phyloP scores from a whole-genome alignment of 1,139 yeast species.

The Pichia sp. region DNA sequence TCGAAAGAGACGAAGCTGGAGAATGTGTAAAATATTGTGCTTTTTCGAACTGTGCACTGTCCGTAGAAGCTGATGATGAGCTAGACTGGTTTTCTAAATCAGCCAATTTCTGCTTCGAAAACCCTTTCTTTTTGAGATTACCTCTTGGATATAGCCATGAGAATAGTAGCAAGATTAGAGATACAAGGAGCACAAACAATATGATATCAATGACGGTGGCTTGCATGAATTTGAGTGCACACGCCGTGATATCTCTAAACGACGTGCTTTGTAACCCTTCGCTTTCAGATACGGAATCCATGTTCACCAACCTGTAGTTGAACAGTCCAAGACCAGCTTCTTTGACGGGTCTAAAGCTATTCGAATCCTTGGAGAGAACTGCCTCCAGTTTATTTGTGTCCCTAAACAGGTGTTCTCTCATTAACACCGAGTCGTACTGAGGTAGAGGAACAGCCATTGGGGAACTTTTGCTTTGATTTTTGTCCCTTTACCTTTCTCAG shows the following conservation, averaged over 20 bases:
- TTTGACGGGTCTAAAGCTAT: conserved; percentile 25
- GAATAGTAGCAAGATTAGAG: background rate
- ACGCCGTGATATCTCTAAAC: background rate
- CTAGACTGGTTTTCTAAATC: conserved; percentile 3
- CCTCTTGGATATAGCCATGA: background rate
- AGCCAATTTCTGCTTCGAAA: background rate
- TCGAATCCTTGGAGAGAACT: conserved; percentile 25
- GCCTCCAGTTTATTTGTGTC: conserved; percentile 22
- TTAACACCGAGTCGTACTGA: conserved; percentile 25
- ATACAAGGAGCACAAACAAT: background rate
- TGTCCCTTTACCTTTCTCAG: too few species aligned
- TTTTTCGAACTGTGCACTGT: background rate
- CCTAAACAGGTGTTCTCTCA: conserved; percentile 30
- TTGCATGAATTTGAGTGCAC: background rate
- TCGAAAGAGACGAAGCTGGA: background rate
- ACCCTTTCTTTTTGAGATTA: background rate
- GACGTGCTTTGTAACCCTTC: background rate
- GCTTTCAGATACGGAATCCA: conserved; percentile 1
- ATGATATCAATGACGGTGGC: background rate
- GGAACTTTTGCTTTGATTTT: background rate
- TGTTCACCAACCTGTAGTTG: conserved; percentile 23
- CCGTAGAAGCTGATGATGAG: background rate
- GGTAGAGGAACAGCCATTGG: conserved; percentile 30
- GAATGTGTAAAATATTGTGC: background rate
- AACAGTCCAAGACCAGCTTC: conserved; percentile 28